Percentiles rank a stretch among this genome's conserved stretches.
These are phyloP conservation scores for Aspergillus sp. DNA, from an alignment of 2,329 filamentous ascomycete species.

Conservation along the genomic window DNA sequence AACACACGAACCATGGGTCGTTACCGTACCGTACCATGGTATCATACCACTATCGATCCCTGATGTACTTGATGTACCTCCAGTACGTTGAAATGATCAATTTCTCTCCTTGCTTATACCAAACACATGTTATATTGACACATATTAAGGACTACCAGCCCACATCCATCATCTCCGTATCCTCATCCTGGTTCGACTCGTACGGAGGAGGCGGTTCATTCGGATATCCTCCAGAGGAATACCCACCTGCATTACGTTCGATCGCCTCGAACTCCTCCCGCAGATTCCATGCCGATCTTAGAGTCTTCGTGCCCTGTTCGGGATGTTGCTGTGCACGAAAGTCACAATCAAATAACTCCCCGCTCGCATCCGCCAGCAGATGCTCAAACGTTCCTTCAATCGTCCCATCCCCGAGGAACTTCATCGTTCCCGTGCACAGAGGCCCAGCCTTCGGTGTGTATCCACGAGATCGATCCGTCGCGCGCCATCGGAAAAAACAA, in stretches of 20 bases:
- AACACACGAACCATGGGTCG: constrained; percentile 17
- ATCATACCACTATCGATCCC: not conserved
- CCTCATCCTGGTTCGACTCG: not conserved
- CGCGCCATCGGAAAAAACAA: not conserved
- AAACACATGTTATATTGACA: no score
- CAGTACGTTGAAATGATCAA: not conserved
- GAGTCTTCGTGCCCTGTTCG: not conserved
- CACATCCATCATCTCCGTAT: not conserved
- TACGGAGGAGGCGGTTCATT: not conserved
- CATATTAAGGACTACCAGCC: not conserved
- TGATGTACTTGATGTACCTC: not conserved
- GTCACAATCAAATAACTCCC: not conserved
- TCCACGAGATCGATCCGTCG: not conserved
- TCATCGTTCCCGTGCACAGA: not conserved
- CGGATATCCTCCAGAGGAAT: not conserved
- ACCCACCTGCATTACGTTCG: not conserved
- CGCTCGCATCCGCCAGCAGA: not conserved
- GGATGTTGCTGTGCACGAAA: not conserved
- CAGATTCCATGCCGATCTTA: not conserved
- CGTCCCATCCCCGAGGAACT: not conserved
- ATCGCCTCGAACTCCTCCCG: not conserved
- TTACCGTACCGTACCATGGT: not conserved
- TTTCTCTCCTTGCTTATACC: no score
- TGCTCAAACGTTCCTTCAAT: not conserved
- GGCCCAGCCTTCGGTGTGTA: not conserved